Conservation (phyloP, 805 yeast species). For the Yarrowia deformans region DNA sequence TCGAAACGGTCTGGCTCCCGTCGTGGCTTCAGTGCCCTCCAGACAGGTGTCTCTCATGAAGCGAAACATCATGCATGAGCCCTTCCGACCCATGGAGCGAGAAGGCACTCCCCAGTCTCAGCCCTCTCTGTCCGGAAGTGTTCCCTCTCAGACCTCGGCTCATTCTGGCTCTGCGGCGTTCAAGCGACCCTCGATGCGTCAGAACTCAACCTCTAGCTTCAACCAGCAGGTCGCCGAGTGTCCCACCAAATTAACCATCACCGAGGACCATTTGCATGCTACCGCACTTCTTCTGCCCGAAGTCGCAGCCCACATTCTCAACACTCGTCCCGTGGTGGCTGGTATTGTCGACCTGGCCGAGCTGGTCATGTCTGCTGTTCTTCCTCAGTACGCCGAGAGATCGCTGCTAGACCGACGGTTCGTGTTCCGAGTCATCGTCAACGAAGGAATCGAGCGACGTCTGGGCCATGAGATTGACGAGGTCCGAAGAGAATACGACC, state of each 20-base stretch:
- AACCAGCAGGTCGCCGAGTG: constrained; percentile 14
- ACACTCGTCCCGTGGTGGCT: constrained; percentile 1
- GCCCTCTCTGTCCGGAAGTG: constrained; percentile 9
- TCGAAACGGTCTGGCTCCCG: constrained; percentile 48
- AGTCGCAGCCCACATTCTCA: constrained; percentile 4
- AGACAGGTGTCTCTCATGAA: constrained; percentile 29
- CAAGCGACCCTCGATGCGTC: constrained; percentile 32
- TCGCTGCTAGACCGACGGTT: constrained; percentile 14
- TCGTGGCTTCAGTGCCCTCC: constrained; percentile 46
- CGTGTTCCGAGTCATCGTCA: constrained; percentile 16
- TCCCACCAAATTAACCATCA: constrained; percentile 20
- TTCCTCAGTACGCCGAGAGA: constrained; percentile 30
- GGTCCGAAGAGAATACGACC: constrained; percentile 11
- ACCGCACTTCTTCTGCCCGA: constrained; percentile 2
- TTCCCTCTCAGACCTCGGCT: constrained; percentile 1
- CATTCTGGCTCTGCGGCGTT: constrained; percentile 18
- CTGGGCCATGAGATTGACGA: constrained; percentile 13
- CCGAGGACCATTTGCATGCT: constrained; percentile 14
- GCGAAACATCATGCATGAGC: constrained; percentile 27
- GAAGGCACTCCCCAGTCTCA: constrained; percentile 24
- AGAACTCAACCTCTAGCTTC: constrained; percentile 22
- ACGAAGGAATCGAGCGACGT: constrained; percentile 11
- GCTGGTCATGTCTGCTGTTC: constrained; percentile 1
- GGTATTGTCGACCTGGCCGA: constrained; percentile 24
- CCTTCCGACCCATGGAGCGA: constrained; percentile 12